Evolutionary conservation across 2,329 filamentous ascomycete genomes (phyloP), one percentile per base, ranked within the genome.

Genomic region (Arthrobotrys conoides): DNA sequence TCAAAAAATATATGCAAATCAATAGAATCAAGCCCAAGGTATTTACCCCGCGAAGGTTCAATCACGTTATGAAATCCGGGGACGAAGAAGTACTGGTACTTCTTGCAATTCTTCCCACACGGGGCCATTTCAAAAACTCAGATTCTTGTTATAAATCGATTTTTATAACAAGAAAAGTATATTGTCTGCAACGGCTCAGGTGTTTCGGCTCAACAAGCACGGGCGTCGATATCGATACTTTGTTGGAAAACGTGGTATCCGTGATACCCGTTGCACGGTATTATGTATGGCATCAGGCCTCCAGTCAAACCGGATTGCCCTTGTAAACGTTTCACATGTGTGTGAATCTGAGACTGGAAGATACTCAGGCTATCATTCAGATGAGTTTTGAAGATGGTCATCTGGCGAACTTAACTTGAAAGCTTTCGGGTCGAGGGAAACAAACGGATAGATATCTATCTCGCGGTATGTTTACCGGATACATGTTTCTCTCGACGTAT

Each of bases 61-160:
- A 55, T 63, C 67, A 71, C 73, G 33, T 63, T 57, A 51, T 55
- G 46, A 12, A 66, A 55, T 30, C 18, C 8, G 49, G 51, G 30
- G 6, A 53, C 24, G 18, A 66, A 55, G 44, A 36, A 69, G 73
- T 77, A 77, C 73, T 33, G 73, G 67, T 77, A 77, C 73, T 71
- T 68, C 6, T 27, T 48, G 20, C 41, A 55, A 46, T 51, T 51
- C 27, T n/a, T 49, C 49, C n/a, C n/a, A n/a, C n/a, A n/a, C n/a
- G n/a, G n/a, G n/a, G n/a, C n/a, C n/a, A n/a, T n/a, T 30, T 30
- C 6, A 30, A 30, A 30, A 30, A 30, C 10, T 9, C 30, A 8
- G 30, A 57, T 30, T 44, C 48, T 30, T 24, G 33, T 53, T 44
- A 63, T 64, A 55, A 53, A 41, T 53, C 16, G 12, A 5, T 55